Evolutionary conservation across 1,284 basidiomycete species (phyloP), one percentile per base, ranked within the genome.

Genomic region (Microbotryum violaceum): DNA sequence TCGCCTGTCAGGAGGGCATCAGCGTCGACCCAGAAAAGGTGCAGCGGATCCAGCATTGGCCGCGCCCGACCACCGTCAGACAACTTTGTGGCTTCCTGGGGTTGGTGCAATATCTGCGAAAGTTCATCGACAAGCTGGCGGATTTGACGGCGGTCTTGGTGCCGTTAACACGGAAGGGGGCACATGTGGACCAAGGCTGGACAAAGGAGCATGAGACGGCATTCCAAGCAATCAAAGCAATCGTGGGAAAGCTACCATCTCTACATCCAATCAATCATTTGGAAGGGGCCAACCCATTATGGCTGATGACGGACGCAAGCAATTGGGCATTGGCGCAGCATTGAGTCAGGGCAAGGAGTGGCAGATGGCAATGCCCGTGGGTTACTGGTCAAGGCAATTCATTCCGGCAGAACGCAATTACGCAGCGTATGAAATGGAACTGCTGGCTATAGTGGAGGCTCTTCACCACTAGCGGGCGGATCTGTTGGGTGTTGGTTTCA

Each of bases 31-130:
- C 68, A 0, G 6, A 23, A 7, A 78, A 79, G 60, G 62, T 74
- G 2, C 70, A 75, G 1, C 53, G 66, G 1, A 73, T 80, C 5
- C 29, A 71, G 0, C 53, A 75, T 6, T 82, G 78, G 79, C 75
- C 74, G 0, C 29, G 10, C 0, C 77, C 77, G 0, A 58, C 45
- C 0, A 70, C 64, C 0, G 64, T 75, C 0, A 70, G 63, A 0
- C 72, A 78, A 16, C 73, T 78, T 0, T 60, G 68, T 0, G 56
- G 71, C 0, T 81, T 79, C 63, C 61, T 81, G 0, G 78, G 79
- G 0, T 64, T 80, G 0, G 73, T 77, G 0, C 60, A 74, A 0
- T 81, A 77, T 54, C 60, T 80, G 6, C 65, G 71, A 0, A 51
- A 66, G 1, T 79, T 77, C 60, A 71, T 81, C n/a, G n/a, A n/a